Evolutionary conservation across 306 rosid genomes (phyloP).

Genomic region (Crataegus laevigata): DNA sequence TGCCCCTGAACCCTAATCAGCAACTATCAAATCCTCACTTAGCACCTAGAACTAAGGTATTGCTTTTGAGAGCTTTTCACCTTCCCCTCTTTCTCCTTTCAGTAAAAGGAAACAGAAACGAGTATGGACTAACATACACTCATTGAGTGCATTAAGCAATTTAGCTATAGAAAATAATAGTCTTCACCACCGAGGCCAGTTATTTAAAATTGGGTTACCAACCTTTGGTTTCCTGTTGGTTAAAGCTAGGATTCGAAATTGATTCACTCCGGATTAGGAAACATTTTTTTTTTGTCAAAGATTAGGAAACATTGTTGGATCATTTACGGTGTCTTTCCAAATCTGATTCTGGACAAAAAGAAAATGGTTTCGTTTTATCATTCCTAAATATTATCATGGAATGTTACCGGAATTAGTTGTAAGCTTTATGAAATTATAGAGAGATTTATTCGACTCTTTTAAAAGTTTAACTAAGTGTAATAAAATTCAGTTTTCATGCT

Average conservation of each 20-base stretch:
- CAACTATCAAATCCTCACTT: conserved; percentile 65
- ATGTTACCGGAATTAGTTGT: not conserved
- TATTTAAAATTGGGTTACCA: not conserved
- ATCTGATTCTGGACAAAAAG: not conserved
- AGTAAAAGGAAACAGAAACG: not conserved
- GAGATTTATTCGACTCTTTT: not conserved
- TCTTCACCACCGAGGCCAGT: not conserved
- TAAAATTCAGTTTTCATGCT: not conserved
- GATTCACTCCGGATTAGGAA: not conserved
- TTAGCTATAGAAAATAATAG: not conserved
- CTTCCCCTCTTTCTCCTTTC: not conserved
- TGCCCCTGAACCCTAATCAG: conserved; percentile 67
- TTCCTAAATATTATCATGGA: not conserved
- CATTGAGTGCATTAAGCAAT: not conserved
- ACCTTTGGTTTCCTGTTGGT: not conserved
- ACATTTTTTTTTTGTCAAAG: not conserved
- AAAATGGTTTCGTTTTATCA: not conserved
- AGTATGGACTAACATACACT: not conserved
- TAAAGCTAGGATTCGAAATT: not conserved
- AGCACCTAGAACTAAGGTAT: conserved; percentile 62
- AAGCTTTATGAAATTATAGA: not conserved
- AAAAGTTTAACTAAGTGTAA: not conserved
- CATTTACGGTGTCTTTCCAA: not conserved
- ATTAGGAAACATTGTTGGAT: not conserved
- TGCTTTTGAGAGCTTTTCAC: not conserved